Evolutionary conservation across 805 yeast genomes (phyloP), one percentile per base, ranked within the genome.

Genomic region (Yamadazyma philogaea): DNA sequence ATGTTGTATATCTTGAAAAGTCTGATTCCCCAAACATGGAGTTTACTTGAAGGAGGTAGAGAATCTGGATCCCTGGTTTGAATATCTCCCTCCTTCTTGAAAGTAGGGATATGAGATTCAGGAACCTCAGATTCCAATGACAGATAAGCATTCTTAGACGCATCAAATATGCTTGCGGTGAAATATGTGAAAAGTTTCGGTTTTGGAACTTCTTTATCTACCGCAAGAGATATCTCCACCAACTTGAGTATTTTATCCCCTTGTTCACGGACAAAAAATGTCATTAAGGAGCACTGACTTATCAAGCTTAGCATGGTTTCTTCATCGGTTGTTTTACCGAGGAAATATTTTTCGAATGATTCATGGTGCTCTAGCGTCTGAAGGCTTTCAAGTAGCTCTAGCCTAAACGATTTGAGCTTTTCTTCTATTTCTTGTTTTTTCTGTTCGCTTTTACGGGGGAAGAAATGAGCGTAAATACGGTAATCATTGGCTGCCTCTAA

Each of bases 1-100:
- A 51, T 7, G 3, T 48, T 46, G 46, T 60, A 60, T 3, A 47
- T 7, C 32, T 44, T 48, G 17, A 51, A 35, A 12, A 57, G 14
- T 16, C 49, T 45, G 11, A 38, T 44, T 1, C 64, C 64, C 32
- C 54, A 16, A 3, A 48, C 11, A 30, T 63, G 66, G 21, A 55
- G 44, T 1, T 37, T n/a, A 17, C 49, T 53, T 2, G 51, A 40
- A 3, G 66, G 66, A 11, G 61, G 50, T 16, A 51, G 37, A 2
- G 63, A 44, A 46, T 62, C 67, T 1, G 70, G 66, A 40, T 64
- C 52, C 19, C 70, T 43, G 16, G 15, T 33, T 32, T 48, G 51
- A 22, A 56, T 40, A 21, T 34, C 42, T 45, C 34, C 37, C 24
- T 30, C 15, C 18, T 30, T 36, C 22, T 15, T 26, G 34, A 40